Base-by-base conservation (phyloP, 352 stramenopile species). In the Phytopythium helicoides region DNA sequence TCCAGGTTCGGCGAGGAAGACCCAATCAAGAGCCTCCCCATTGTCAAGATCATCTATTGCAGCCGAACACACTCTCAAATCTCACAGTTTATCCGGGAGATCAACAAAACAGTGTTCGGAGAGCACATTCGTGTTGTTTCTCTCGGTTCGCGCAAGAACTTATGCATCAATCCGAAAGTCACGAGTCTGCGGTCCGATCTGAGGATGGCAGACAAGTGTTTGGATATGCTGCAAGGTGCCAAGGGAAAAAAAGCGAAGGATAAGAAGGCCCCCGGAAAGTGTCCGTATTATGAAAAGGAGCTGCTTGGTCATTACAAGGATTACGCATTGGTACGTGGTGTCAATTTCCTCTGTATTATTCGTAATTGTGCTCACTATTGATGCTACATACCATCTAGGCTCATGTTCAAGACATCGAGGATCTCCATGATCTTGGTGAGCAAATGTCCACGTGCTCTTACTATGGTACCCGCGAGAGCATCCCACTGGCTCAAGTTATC, bases 391-490 rank as follows among this genome's bases (percentile, higher is more conserved):
- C n/a, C n/a, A n/a, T n/a, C n/a, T 56, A 94, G 82, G 81, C 81
- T 21, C 68, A 87, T 35, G 79, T 93, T 26, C 80, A 90, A 49
- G 97, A 99, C 56, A 98, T 99, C 48, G 97, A 99, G 76, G 97
- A 99, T 48, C 62, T 99, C 2, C 81, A 89, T 21, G 70, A 66
- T 14, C 68, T 99, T 11, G 97, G 97, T 19, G 68, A 88, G 34
- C 73, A 97, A 16, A 86, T 93, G 67, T 89, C 89, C 6, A 91
- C 88, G 37, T 99, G 97, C 64, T 91, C 96, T 6, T 99, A 99
- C 65, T 99, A 99, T 67, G 96, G 96, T 6, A 76, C 86, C 10
- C 75, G 95, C 37, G 80, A 92, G 48, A 96, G 92, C 35, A 63
- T 98, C 14, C 71, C 85, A 1, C 67, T 96, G 12, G 90, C 92